Percentiles rank a stretch among this genome's conserved stretches.
phyloP scores from a whole-genome alignment of 192 early-diverging fungal genomes.

The Allomyces macrogynus region DNA sequence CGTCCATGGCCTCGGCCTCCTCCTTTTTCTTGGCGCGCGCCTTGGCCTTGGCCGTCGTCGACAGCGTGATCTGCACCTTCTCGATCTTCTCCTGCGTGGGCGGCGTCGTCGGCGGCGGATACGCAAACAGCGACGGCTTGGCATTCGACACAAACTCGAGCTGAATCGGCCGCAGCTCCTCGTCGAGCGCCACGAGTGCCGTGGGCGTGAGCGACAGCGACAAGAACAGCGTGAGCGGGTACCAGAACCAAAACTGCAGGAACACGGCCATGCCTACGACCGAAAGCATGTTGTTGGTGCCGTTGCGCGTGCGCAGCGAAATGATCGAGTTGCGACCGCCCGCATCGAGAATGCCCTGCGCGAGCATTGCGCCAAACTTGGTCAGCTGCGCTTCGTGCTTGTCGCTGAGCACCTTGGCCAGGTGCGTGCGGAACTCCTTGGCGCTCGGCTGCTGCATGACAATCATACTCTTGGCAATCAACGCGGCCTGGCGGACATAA shows the following conservation, averaged over 20 bases:
- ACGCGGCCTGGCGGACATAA: constrained; percentile 90
- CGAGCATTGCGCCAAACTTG: constrained; percentile 86
- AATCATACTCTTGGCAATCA: constrained; percentile 87
- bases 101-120: constrained; percentile 69
- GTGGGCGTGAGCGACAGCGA: constrained; percentile 88
- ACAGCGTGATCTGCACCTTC: constrained; percentile 80
- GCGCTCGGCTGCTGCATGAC: constrained; percentile 76
- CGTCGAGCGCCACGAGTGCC: constrained; percentile 83
- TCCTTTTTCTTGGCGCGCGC: constrained; percentile 59
- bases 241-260: constrained; percentile 99
- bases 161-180: constrained; percentile 63
- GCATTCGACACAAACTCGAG: constrained; percentile 70
- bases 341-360: constrained; percentile 95
- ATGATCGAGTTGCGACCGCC: constrained; percentile 96
- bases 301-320: constrained; percentile 65
- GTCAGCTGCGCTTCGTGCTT: constrained; percentile 84
- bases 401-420: constrained; percentile 67
- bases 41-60: constrained; percentile 83
- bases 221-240: constrained; percentile 88
- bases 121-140: constrained; percentile 76
- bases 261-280: constrained; percentile 96
- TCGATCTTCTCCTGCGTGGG: constrained; percentile 61
- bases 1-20: constrained; percentile 23
- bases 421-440: constrained; percentile 65
- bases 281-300: constrained; percentile 73